Base-by-base conservation (phyloP, 495 filamentous ascomycete species). In the Paragyromitra xinjiangensis region DNA sequence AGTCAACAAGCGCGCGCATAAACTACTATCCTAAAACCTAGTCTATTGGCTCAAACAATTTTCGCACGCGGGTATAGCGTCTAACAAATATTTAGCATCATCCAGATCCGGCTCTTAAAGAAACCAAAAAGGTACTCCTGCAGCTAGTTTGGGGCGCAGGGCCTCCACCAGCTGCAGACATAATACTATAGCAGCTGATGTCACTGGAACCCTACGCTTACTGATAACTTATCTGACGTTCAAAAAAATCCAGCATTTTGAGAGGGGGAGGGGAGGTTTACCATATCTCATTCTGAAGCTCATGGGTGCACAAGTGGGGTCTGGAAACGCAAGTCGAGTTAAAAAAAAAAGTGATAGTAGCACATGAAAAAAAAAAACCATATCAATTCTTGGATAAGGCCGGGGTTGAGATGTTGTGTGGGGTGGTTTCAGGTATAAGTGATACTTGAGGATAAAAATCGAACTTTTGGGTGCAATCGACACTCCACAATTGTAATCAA, bases 401-500 rank as follows among this genome's bases (percentile, higher is more conserved):
- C 68, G 44, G 55, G 59, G 68, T 40, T 71, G 56, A 39, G 55
- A 48, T 22, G 40, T 48, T 71, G 26, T 61, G 51, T 62, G 59
- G 59, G 26, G 37, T 71, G 68, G 68, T 71, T 71, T 71, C 68
- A 71, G 56, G 42, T 71, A 71, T 62, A 71, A 56, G 59, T 63
- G 68, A 71, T 71, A 71, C 62, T 69, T 8, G 16, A 5, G 67
- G 67, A 34, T 69, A 69, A 69, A 34, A 69, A 71, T 71, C 68
- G 68, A 62, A 42, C 5, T 71, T 71, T 24, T 29, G 12, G 56
- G 37, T 24, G 44, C 24, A 71, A 71, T 71, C 68, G 68, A 71
- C 56, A 40, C 59, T n/a, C 68, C 56, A 29, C 68, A 24, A 40
- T 40, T 34, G 5, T 34, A 51, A 50, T 71, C 68, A n/a, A 51